A percentile compares a stretch with the other conserved stretches of the same genome.
phyloP scores from a whole-genome alignment of 208 protist genomes.

The Trypanosoma boissoni region DNA sequence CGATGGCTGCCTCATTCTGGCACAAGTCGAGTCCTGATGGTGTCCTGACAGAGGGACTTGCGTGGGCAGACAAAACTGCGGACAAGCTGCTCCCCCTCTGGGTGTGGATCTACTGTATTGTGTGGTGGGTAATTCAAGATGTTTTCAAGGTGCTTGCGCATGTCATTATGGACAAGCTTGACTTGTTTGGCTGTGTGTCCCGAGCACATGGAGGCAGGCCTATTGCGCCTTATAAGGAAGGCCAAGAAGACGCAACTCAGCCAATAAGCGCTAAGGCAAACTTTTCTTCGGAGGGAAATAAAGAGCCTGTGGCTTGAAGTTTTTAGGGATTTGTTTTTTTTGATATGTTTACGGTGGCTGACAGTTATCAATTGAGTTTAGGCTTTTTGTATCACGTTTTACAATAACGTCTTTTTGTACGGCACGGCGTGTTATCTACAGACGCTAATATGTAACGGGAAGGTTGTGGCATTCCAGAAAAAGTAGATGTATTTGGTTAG shows the following conservation, averaged over 20 bases:
- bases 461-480: too few species aligned
- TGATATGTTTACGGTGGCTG: too few species aligned
- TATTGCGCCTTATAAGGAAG: conserved; percentile 26
- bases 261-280: background rate
- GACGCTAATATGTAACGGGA: too few species aligned
- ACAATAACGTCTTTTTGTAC: too few species aligned
- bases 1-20: conserved; percentile 74
- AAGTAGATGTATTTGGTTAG: too few species aligned
- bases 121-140: conserved; percentile 90
- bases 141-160: conserved; percentile 72
- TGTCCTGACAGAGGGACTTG: conserved; percentile 74
- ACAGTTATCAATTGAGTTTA: too few species aligned
- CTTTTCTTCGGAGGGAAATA: too few species aligned
- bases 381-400: too few species aligned
- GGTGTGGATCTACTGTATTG: conserved; percentile 91
- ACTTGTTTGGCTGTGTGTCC: conserved; percentile 73
- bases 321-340: too few species aligned
- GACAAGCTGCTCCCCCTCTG: conserved; percentile 77
- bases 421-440: too few species aligned
- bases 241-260: conserved; percentile 5
- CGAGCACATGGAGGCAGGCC: conserved; percentile 32
- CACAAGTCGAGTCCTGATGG: conserved; percentile 44
- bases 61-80: conserved; percentile 36
- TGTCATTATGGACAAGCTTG: conserved; percentile 59
- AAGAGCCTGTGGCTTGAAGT: too few species aligned